Evolutionary conservation across 257 asterid genomes (phyloP).

Genomic region (Plantago elongata): DNA sequence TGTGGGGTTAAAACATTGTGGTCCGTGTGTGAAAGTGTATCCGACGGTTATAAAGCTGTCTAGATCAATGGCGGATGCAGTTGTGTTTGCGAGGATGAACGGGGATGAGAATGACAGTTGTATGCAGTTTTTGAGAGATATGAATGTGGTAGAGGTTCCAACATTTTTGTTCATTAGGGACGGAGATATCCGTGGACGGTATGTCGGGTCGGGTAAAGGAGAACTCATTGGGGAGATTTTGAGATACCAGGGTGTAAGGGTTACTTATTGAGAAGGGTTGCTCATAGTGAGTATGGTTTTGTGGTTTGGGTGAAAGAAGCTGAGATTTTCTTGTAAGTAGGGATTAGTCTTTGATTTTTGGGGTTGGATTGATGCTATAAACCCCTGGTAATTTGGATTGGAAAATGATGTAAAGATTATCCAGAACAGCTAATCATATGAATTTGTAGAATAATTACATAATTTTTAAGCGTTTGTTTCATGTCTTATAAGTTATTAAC

Average conservation of each 20-base stretch:
- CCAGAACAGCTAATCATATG: too few species aligned
- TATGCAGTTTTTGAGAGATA: conserved; percentile 81
- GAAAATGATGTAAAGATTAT: too few species aligned
- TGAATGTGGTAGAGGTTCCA: conserved; percentile 87
- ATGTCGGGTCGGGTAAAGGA: conserved; percentile 96
- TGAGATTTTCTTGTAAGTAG: not conserved
- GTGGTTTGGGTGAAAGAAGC: not conserved
- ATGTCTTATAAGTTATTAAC: too few species aligned
- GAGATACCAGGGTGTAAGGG: conserved; percentile 88
- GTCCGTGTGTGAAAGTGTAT: conserved; percentile 95
- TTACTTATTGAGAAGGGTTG: conserved; percentile 35
- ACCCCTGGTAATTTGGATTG: too few species aligned
- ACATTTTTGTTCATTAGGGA: conserved; percentile 90
- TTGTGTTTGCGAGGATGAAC: conserved; percentile 88
- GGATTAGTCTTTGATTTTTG: not conserved
- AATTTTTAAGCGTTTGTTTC: too few species aligned
- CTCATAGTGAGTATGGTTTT: not conserved
- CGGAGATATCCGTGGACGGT: conserved; percentile 70
- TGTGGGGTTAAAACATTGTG: conserved; percentile 93
- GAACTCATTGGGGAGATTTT: conserved; percentile 96
- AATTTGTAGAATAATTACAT: too few species aligned
- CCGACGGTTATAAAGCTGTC: conserved; percentile 90
- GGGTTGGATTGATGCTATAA: too few species aligned
- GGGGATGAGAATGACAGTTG: conserved; percentile 97
- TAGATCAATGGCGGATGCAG: conserved; percentile 68